phyloP scores from a whole-genome alignment of 371 early-diverging fungal species.

The Apophysomyces variabilis region DNA sequence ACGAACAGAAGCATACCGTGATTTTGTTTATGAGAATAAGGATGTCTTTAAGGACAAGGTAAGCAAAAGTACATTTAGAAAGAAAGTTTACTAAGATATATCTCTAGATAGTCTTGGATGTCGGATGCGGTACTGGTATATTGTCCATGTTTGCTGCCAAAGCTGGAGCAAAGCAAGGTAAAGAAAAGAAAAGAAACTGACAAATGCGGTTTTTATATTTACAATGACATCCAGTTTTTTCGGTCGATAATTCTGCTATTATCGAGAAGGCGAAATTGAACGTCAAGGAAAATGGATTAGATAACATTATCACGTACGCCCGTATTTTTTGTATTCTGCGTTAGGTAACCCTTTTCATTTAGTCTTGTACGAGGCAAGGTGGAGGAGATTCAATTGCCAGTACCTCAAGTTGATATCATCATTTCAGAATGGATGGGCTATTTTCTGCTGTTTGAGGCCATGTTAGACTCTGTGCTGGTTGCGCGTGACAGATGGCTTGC shows the following conservation, averaged over 20 bases:
- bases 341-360: background rate
- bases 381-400: slow-evolving; percentile 84
- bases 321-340: background rate
- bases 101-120: slow-evolving; percentile 45
- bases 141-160: slow-evolving; percentile 98
- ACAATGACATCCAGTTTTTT: slow-evolving; percentile 56
- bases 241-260: slow-evolving; percentile 87
- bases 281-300: slow-evolving; percentile 78
- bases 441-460: slow-evolving; percentile 86
- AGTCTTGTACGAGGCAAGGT: slow-evolving; percentile 78
- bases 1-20: slow-evolving; percentile 81
- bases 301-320: slow-evolving; percentile 66
- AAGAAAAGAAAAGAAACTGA: background rate
- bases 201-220: background rate
- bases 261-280: slow-evolving; percentile 83
- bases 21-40: slow-evolving; percentile 82
- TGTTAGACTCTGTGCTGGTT: slow-evolving; percentile 87
- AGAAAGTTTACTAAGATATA: background rate
- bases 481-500: slow-evolving; percentile 83
- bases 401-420: slow-evolving; percentile 83
- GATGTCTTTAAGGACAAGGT: slow-evolving; percentile 87
- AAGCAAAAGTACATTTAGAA: background rate
- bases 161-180: slow-evolving; percentile 54
- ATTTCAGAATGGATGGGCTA: slow-evolving; percentile 96
- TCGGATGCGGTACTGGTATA: slow-evolving; percentile 98